Percentiles rank a stretch among this genome's conserved stretches.
phyloP scores from a whole-genome alignment of 768 basidiomycete species.

The Suillus tomentosus region DNA sequence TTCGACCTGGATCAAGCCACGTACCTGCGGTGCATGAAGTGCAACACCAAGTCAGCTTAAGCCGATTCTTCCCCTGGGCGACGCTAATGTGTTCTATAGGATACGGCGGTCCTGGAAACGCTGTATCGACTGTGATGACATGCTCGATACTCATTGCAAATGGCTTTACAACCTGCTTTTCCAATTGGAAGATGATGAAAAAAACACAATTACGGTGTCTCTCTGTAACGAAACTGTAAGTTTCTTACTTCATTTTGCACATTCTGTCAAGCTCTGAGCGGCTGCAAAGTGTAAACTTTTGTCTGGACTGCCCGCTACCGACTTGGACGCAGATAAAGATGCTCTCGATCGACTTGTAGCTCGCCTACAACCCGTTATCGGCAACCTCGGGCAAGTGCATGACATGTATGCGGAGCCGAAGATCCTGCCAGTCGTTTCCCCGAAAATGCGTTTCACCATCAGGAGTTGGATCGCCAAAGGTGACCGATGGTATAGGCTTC shows the following conservation, averaged over 20 bases:
- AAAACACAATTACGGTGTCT: conserved; percentile 44
- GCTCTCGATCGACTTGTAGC: conserved; percentile 40
- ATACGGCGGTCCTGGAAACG: conserved; percentile 42
- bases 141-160: conserved; percentile 49
- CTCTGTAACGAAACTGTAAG: conserved; percentile 50
- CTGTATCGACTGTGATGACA: conserved; percentile 57
- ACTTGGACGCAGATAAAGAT: conserved; percentile 42
- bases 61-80: not conserved
- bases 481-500: conserved; percentile 26
- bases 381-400: conserved; percentile 47
- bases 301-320: conserved; percentile 29
- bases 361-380: conserved; percentile 48
- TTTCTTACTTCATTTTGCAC: not conserved
- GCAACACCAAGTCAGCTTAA: conserved; percentile 48
- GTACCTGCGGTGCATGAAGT: conserved; percentile 52
- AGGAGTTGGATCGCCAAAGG: conserved; percentile 31
- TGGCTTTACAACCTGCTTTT: conserved; percentile 53
- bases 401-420: conserved; percentile 28
- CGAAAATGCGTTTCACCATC: conserved; percentile 28
- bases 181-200: conserved; percentile 51
- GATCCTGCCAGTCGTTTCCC: conserved; percentile 24
- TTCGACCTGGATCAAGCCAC: conserved; percentile 48
- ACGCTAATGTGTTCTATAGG: conserved; percentile 33
- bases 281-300: conserved; percentile 1
- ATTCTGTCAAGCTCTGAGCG: not conserved